Evolutionary conservation across 2,329 filamentous ascomycete genomes (phyloP).

Genomic region (Cladophialophora psammophila): DNA sequence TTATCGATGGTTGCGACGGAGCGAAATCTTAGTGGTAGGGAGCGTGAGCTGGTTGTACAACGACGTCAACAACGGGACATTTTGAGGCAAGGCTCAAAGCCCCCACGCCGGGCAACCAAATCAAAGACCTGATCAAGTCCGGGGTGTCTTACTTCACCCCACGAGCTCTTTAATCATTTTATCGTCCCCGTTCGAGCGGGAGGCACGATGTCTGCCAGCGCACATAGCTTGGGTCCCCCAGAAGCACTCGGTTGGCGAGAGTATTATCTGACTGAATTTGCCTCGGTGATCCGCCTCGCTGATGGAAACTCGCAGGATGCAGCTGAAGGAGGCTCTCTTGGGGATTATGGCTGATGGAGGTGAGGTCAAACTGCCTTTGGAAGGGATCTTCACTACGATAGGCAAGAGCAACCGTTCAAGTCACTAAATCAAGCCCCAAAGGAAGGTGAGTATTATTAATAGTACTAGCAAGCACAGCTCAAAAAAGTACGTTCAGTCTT

Average conservation of each 20-base stretch:
- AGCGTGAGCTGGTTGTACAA: not conserved
- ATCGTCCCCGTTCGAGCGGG: not conserved
- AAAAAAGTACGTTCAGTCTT: no score
- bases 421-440: no score
- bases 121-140: not conserved
- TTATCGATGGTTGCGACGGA: not conserved
- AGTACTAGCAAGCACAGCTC: no score
- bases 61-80: not conserved
- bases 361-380: not conserved
- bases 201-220: conserved; percentile 1
- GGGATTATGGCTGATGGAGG: not conserved
- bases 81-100: not conserved
- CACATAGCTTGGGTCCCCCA: not conserved
- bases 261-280: not conserved
- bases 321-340: not conserved
- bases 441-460: no score
- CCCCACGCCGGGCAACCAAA: not conserved
- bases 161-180: not conserved
- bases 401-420: not conserved
- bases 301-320: not conserved
- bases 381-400: not conserved
- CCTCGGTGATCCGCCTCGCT: not conserved
- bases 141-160: not conserved
- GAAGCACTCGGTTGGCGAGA: not conserved
- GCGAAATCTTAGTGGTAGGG: not conserved